A percentile compares a stretch with the other conserved stretches of the same genome.
phyloP scores from a whole-genome alignment of 148 eudicot genomes.

The Silene uniflora region DNA sequence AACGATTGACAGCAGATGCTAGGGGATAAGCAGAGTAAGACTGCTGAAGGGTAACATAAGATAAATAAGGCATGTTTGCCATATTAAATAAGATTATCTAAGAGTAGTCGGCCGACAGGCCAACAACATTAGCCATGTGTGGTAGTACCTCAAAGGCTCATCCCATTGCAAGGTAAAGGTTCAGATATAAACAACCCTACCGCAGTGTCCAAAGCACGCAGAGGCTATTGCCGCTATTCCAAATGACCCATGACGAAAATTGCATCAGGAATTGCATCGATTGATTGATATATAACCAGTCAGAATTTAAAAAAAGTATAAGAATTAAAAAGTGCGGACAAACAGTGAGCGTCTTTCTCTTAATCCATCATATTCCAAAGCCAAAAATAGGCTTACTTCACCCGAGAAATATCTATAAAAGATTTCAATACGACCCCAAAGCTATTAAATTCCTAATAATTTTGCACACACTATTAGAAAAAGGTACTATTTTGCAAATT shows the following conservation, averaged over 20 bases:
- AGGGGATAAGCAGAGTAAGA: not conserved
- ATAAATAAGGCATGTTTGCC: not conserved
- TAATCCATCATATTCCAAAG: not conserved
- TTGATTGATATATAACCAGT: not conserved
- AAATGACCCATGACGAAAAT: not conserved
- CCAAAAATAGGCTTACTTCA: not conserved
- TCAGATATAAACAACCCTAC: not conserved
- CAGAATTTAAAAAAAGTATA: not conserved
- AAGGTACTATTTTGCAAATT: not conserved
- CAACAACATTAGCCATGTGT: not conserved
- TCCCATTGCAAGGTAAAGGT: not conserved
- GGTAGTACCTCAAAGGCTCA: not conserved
- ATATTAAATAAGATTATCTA: not conserved
- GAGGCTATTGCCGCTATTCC: not conserved
- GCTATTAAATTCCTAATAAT: not conserved
- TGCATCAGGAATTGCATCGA: not conserved
- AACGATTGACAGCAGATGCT: not conserved
- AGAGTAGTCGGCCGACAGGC: not conserved
- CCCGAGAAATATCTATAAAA: not conserved
- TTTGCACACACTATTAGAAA: not conserved
- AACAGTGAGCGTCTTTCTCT: not conserved
- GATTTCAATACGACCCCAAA: not conserved
- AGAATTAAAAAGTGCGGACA: not conserved
- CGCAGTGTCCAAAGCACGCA: not conserved
- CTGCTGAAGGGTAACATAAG: not conserved